These are phyloP conservation scores for Alternaria panax DNA, from an alignment of 2,329 filamentous ascomycete genomes.

Conservation along the genomic window DNA sequence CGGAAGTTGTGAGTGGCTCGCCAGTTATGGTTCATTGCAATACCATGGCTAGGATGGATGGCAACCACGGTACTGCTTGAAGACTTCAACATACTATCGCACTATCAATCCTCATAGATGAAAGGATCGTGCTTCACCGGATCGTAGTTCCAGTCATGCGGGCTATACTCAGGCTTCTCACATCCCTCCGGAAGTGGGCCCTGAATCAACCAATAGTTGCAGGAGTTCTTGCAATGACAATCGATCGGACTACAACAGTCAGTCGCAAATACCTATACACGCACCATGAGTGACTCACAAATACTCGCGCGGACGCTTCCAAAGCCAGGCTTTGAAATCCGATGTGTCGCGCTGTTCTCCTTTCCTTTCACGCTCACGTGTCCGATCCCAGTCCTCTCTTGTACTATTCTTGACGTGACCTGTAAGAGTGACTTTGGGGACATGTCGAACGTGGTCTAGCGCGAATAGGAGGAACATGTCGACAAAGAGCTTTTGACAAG, in stretches of 20 bases:
- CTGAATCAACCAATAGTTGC: neutral
- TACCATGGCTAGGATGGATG: too few species aligned
- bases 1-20: too few species aligned
- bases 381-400: neutral
- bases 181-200: neutral
- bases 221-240: neutral
- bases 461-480: neutral
- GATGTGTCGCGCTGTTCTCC: neutral
- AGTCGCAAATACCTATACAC: neutral
- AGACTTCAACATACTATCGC: too few species aligned
- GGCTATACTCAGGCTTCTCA: neutral
- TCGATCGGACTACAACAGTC: neutral
- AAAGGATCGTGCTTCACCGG: neutral
- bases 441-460: neutral
- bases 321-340: neutral
- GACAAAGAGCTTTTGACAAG: neutral
- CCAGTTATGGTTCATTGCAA: too few species aligned
- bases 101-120: neutral
- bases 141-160: neutral
- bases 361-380: neutral
- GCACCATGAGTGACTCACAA: neutral
- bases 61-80: too few species aligned
- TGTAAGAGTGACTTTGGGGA: neutral
- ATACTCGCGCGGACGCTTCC: neutral
- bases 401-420: neutral